Evolutionary conservation across 768 basidiomycete genomes (phyloP).

Genomic region (Krasilnikovozyma curviuscula): DNA sequence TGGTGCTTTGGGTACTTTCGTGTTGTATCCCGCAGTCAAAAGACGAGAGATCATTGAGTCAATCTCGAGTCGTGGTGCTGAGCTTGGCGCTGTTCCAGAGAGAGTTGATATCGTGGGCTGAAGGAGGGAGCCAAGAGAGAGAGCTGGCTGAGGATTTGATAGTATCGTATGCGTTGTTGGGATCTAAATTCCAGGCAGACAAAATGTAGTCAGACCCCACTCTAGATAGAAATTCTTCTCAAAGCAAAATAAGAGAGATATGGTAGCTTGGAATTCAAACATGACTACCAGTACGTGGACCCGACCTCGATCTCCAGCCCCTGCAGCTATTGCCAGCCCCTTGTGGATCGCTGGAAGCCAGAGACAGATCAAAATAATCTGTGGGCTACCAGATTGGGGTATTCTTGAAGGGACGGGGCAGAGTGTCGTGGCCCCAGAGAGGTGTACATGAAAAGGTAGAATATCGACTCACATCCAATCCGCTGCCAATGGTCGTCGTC

Average conservation of each 20-base stretch:
- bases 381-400: too few species aligned
- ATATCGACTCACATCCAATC: background rate
- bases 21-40: constrained; percentile 88
- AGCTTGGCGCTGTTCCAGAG: constrained; percentile 5
- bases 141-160: constrained; percentile 34
- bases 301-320: background rate
- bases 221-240: too few species aligned
- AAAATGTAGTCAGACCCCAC: background rate
- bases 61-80: constrained; percentile 48
- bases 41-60: constrained; percentile 97
- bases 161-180: constrained; percentile 70
- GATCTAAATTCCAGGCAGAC: constrained; percentile 26
- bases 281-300: background rate
- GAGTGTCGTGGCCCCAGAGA: too few species aligned
- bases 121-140: background rate
- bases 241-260: too few species aligned
- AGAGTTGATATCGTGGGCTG: constrained; percentile 5
- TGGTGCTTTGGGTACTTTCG: constrained; percentile 89
- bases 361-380: background rate
- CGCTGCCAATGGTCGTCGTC: background rate
- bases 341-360: background rate
- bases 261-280: background rate
- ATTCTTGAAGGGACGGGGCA: too few species aligned
- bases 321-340: background rate
- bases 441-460: too few species aligned